A percentile compares a stretch with the other conserved stretches of the same genome.
Evolutionary conservation across 169 alveolate species (phyloP).

Genomic region (Plasmodium gonderi): DNA sequence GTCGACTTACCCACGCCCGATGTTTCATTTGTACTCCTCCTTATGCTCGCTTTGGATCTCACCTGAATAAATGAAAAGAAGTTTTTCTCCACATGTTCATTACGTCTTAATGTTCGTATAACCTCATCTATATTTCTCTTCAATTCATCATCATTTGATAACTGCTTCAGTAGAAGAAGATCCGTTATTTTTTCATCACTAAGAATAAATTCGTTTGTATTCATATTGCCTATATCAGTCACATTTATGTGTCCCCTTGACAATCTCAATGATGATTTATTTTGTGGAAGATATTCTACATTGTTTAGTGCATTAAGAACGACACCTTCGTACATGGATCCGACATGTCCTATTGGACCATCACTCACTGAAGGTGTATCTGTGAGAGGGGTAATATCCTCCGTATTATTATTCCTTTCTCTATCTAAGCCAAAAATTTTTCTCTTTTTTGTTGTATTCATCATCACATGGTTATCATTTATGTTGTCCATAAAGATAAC

Average conservation of each 20-base stretch:
- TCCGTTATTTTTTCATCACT: constrained; percentile 79
- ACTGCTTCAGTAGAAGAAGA: constrained; percentile 73
- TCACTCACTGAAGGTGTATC: constrained; percentile 12
- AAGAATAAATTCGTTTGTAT: constrained; percentile 44
- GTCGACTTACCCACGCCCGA: neutral
- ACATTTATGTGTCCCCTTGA: constrained; percentile 28
- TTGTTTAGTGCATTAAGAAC: neutral
- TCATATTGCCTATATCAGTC: constrained; percentile 12
- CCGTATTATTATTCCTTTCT: neutral
- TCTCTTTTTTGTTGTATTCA: neutral
- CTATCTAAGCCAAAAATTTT: constrained; percentile 1
- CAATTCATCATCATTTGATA: constrained; percentile 69
- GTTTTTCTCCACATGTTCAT: neutral
- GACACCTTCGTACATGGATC: neutral
- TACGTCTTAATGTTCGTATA: constrained; percentile 4
- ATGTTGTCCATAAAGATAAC: constrained; percentile 35
- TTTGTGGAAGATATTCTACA: constrained; percentile 1
- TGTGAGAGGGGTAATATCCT: neutral
- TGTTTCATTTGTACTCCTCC: neutral
- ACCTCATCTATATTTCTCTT: constrained; percentile 53
- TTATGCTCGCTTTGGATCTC: neutral
- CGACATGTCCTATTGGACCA: constrained; percentile 52
- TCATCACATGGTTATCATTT: neutral
- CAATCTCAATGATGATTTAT: constrained; percentile 47
- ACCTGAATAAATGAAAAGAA: neutral